These are phyloP conservation scores for Quercus glauca DNA, from an alignment of 306 rosid species.

Conservation along the genomic window DNA sequence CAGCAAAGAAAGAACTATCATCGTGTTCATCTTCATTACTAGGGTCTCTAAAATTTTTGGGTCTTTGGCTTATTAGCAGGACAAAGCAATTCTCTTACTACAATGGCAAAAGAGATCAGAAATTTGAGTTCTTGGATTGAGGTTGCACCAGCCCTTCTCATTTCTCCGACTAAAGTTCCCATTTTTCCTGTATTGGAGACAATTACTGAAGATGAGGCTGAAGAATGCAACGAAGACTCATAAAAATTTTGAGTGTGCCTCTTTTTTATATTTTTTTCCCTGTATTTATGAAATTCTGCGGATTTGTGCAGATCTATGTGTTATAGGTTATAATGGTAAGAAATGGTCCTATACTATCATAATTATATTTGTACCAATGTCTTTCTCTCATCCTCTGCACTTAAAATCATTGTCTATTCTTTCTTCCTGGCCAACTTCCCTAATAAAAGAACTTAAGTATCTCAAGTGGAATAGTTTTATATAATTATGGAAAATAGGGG, in stretches of 20 bases:
- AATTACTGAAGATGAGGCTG: constrained; percentile 50
- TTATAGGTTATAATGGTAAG: too few species aligned
- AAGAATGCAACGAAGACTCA: constrained; percentile 10
- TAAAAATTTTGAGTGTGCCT: background rate
- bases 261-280: too few species aligned
- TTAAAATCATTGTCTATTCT: too few species aligned
- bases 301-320: background rate
- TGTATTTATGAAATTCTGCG: too few species aligned
- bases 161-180: constrained; percentile 34
- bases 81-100: background rate
- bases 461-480: too few species aligned
- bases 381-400: too few species aligned
- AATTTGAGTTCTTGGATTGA: constrained; percentile 40
- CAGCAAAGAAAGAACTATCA: background rate
- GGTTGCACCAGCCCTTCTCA: constrained; percentile 49
- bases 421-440: too few species aligned
- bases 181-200: constrained; percentile 51
- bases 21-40: too few species aligned
- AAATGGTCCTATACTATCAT: too few species aligned
- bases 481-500: too few species aligned
- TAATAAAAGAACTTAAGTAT: too few species aligned
- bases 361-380: too few species aligned
- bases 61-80: background rate
- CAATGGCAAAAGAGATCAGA: constrained; percentile 42
- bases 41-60: background rate